Evolutionary conservation across 192 early-diverging fungal genomes (phyloP).

Genomic region (Physocladia obscura): DNA sequence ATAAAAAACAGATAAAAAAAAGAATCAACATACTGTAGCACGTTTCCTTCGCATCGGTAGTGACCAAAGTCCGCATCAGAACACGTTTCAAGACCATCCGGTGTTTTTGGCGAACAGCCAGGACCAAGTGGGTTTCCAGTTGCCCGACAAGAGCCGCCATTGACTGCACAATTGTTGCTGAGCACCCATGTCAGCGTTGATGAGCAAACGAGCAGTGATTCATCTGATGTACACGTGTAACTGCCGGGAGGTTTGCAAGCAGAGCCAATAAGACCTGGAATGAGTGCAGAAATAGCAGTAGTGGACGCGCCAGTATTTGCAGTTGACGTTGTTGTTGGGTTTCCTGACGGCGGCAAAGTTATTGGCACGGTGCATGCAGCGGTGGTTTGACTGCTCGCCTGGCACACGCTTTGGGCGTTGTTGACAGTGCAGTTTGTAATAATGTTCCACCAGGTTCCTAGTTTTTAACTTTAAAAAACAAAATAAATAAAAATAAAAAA

Average conservation of each 20-base stretch:
- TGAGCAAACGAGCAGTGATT: neutral
- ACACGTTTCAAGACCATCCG: neutral
- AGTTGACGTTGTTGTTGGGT: neutral
- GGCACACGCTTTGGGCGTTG: neutral
- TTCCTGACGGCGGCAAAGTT: neutral
- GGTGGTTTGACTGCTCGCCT: neutral
- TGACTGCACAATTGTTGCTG: neutral
- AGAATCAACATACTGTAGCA: neutral
- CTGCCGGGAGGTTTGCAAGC: neutral
- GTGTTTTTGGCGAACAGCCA: neutral
- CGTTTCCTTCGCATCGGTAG: neutral
- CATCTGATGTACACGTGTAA: neutral
- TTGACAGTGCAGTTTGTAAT: neutral
- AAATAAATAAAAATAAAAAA: neutral
- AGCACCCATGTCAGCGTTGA: neutral
- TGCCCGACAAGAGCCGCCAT: neutral
- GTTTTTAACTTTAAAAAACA: neutral
- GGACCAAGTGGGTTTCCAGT: neutral
- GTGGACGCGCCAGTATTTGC: neutral
- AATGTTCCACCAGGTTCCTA: neutral
- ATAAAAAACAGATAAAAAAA: neutral
- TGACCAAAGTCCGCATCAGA: neutral
- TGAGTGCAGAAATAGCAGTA: neutral
- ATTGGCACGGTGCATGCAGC: neutral
- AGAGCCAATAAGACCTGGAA: neutral